Evolutionary conservation across 352 stramenopile species (phyloP).

Genomic region (Aphanomyces invadans): DNA sequence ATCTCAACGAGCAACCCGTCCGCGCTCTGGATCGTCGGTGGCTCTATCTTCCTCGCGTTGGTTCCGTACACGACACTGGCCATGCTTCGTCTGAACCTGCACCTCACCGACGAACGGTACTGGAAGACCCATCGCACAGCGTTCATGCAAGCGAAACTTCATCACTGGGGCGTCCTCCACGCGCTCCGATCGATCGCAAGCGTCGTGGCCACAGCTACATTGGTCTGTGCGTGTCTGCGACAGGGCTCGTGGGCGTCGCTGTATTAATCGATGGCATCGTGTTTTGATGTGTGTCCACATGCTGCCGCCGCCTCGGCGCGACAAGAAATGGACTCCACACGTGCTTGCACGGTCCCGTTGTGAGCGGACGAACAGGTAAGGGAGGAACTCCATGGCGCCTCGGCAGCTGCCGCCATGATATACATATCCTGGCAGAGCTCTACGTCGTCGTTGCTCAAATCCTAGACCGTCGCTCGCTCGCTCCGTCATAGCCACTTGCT

Average conservation of each 20-base stretch:
- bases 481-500: no score
- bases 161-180: slow-evolving; percentile 48
- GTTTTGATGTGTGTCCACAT: slow-evolving; percentile 31
- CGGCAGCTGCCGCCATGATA: no score
- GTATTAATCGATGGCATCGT: not conserved
- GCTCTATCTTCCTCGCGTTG: slow-evolving; percentile 45
- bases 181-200: slow-evolving; percentile 44
- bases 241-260: slow-evolving; percentile 10
- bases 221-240: slow-evolving; percentile 48
- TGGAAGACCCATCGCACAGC: slow-evolving; percentile 34
- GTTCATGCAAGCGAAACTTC: slow-evolving; percentile 51
- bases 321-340: no score
- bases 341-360: no score
- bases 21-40: slow-evolving; percentile 24
- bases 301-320: no score
- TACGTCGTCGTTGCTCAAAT: no score
- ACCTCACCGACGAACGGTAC: slow-evolving; percentile 43
- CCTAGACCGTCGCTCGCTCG: no score
- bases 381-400: no score
- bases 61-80: slow-evolving; percentile 57
- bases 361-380: no score
- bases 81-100: slow-evolving; percentile 59
- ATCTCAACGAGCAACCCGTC: slow-evolving; percentile 2
- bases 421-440: no score
- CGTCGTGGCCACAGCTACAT: slow-evolving; percentile 44